phyloP scores from a whole-genome alignment of 441 rosid species.

The Adansonia gregorii region DNA sequence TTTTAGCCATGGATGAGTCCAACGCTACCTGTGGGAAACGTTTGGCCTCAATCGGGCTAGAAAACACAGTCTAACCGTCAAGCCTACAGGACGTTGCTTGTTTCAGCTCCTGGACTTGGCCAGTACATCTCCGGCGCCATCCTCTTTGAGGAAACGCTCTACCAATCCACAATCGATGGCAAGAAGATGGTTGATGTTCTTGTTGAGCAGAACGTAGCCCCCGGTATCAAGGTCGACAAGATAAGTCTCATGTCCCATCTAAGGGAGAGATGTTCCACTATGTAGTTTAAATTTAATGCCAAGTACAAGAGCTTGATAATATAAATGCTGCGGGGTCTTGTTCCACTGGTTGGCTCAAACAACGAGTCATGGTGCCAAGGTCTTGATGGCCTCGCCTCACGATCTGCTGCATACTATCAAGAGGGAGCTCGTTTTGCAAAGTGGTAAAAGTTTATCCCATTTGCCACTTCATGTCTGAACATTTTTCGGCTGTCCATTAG shows the following conservation, averaged over 20 bases:
- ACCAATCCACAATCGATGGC: constrained; percentile 60
- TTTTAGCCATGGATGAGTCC: constrained; percentile 67
- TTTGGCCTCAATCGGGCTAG: constrained; percentile 76
- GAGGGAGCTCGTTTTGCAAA: constrained; percentile 96
- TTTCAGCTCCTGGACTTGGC: constrained; percentile 57
- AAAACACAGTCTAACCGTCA: constrained; percentile 75
- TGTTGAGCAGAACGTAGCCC: constrained; percentile 55
- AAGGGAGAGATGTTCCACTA: not conserved
- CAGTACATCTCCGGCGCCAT: constrained; percentile 71
- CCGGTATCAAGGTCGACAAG: constrained; percentile 69
- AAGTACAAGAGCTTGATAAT: constrained; percentile 7
- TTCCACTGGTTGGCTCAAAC: constrained; percentile 78
- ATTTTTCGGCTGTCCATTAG: not conserved
- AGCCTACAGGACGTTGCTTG: constrained; percentile 62
- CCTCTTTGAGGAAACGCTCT: constrained; percentile 75
- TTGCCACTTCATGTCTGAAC: not conserved
- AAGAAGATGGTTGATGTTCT: constrained; percentile 64
- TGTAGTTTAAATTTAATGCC: not conserved
- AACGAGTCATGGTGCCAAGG: constrained; percentile 97
- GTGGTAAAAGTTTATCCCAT: constrained; percentile 50
- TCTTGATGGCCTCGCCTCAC: constrained; percentile 84
- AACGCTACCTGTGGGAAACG: constrained; percentile 72
- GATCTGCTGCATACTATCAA: constrained; percentile 84
- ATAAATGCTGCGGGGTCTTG: constrained; percentile 66
- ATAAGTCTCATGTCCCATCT: constrained; percentile 27